phyloP scores from a whole-genome alignment of 345 rosid genomes.

The Aquilaria sinensis region DNA sequence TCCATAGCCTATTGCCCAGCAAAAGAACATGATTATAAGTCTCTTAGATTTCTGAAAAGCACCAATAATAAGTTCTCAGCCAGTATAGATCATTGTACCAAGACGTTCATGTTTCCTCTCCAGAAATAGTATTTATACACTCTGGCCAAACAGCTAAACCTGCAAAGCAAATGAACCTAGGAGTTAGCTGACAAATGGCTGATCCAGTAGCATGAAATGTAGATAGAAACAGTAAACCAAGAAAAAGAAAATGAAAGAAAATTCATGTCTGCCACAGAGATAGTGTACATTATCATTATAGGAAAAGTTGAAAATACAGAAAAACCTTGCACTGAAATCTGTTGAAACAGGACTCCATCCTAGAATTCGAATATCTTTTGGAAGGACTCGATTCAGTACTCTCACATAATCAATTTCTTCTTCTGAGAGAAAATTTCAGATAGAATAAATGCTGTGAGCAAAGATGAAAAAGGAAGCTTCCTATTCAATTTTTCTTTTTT shows the following conservation, averaged over 20 bases:
- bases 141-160: slow-evolving; percentile 86
- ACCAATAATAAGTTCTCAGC: not conserved
- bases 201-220: not conserved
- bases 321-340: slow-evolving; percentile 91
- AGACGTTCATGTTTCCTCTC: slow-evolving; percentile 60
- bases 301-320: slow-evolving; percentile 12
- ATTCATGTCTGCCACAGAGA: not conserved
- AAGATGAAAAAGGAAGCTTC: slow-evolving; percentile 5
- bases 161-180: slow-evolving; percentile 25
- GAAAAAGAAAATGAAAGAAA: too few relatives aligned
- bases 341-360: slow-evolving; percentile 91
- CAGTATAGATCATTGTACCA: slow-evolving; percentile 32
- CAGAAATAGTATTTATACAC: slow-evolving; percentile 83
- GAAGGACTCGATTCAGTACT: slow-evolving; percentile 83
- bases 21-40: slow-evolving; percentile 11
- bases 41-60: slow-evolving; percentile 8
- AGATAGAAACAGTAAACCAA: not conserved
- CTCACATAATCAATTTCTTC: slow-evolving; percentile 87
- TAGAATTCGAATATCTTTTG: slow-evolving; percentile 72
- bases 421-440: slow-evolving; percentile 26
- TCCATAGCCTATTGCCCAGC: slow-evolving; percentile 58
- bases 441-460: slow-evolving; percentile 13
- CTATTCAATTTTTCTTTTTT: slow-evolving; percentile 5
- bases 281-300: not conserved
- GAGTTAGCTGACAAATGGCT: slow-evolving; percentile 3